These are phyloP conservation scores for Torulaspora indica DNA, from an alignment of 805 yeast genomes.

Conservation along the genomic window DNA sequence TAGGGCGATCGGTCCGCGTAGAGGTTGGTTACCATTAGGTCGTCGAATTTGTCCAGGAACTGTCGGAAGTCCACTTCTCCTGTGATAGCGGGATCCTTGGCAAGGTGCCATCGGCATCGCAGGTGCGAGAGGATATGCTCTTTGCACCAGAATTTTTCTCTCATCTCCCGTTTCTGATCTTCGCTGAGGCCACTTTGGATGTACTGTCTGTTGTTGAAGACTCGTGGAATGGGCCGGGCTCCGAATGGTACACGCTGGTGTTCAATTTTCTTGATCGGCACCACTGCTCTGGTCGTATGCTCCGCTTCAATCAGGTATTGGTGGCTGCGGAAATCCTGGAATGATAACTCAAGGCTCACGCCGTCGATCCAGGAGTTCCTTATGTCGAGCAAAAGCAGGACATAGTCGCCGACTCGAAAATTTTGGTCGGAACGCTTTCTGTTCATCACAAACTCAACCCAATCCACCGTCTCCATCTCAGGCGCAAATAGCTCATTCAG, in stretches of 20 bases:
- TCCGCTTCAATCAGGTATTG: constrained; percentile 38
- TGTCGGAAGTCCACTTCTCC: constrained; percentile 30
- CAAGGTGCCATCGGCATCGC: constrained; percentile 58
- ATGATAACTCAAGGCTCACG: constrained; percentile 37
- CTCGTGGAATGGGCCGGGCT: constrained; percentile 60
- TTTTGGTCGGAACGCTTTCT: constrained; percentile 11
- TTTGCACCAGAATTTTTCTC: constrained; percentile 77
- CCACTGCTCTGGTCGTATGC: constrained; percentile 53
- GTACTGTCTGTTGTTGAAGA: constrained; percentile 61
- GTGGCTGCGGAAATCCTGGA: constrained; percentile 30
- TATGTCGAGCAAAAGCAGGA: constrained; percentile 66
- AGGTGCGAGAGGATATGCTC: constrained; percentile 56
- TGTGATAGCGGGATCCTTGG: constrained; percentile 11
- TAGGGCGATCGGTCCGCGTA: constrained; percentile 23
- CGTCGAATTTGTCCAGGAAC: constrained; percentile 27
- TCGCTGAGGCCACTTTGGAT: constrained; percentile 46
- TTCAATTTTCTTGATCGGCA: constrained; percentile 60
- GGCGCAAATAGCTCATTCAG: constrained; percentile 36
- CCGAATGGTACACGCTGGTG: constrained; percentile 34
- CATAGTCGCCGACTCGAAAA: constrained; percentile 47
- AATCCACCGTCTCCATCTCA: constrained; percentile 21
- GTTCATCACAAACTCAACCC: constrained; percentile 29
- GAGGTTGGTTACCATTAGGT: constrained; percentile 22
- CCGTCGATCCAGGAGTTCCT: constrained; percentile 75
- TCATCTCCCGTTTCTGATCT: constrained; percentile 52